Conservation (phyloP, 768 basidiomycete genomes). For the Mycena latifolia region DNA sequence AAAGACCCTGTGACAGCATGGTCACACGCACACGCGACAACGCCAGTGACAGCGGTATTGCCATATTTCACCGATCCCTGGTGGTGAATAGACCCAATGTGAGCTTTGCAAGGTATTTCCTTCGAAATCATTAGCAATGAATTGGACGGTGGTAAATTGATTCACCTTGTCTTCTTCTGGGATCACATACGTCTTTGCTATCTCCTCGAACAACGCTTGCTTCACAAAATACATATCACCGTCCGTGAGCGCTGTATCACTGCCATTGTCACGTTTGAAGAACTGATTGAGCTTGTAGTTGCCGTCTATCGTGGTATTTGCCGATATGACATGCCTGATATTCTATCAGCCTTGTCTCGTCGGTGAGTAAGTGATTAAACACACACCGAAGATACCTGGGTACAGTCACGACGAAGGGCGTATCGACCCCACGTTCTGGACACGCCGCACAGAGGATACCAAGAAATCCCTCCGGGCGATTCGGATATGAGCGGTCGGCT, state of each 20-base stretch:
- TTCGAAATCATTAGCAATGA: background rate
- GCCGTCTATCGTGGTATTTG: slow-evolving; percentile 7
- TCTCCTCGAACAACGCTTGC: slow-evolving; percentile 2
- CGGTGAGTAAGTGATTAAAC: background rate
- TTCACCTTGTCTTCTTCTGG: slow-evolving; percentile 18
- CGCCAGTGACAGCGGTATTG: slow-evolving; percentile 21
- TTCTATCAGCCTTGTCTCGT: background rate
- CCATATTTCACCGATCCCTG: slow-evolving; percentile 18
- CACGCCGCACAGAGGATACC: slow-evolving; percentile 5
- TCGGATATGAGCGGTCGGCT: slow-evolving; percentile 3
- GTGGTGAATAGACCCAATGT: slow-evolving; percentile 20
- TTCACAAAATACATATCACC: slow-evolving; percentile 22
- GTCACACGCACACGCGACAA: slow-evolving; percentile 17
- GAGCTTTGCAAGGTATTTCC: slow-evolving; percentile 13
- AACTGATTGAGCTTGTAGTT: slow-evolving; percentile 25
- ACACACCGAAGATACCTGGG: slow-evolving; percentile 13
- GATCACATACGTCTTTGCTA: slow-evolving; percentile 11
- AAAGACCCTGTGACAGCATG: slow-evolving; percentile 14
- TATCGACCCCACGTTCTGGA: slow-evolving; percentile 16
- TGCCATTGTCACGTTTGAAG: slow-evolving; percentile 27
- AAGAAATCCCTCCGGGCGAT: slow-evolving; percentile 6
- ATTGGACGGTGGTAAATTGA: background rate
- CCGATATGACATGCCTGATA: slow-evolving; percentile 3
- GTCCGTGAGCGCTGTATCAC: slow-evolving; percentile 19
- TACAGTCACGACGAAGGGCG: slow-evolving; percentile 4